A percentile compares a stretch with the other conserved stretches of the same genome.
Evolutionary conservation across 306 rosid genomes (phyloP).

Genomic region (Myrica gale): DNA sequence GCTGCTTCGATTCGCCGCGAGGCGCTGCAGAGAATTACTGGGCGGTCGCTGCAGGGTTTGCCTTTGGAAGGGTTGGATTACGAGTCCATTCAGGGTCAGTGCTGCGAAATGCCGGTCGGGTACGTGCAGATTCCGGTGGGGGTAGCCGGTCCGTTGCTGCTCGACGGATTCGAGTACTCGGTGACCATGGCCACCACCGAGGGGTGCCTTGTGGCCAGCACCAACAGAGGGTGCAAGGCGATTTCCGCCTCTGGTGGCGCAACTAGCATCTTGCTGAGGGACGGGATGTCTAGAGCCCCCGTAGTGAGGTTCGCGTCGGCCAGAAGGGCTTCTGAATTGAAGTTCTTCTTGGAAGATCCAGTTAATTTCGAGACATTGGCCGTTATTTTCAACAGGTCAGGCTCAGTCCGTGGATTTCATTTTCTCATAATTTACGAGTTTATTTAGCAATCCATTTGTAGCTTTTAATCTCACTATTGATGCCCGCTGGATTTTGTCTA

Average conservation of each 20-base stretch:
- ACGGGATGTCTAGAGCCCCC: slow-evolving; percentile 90
- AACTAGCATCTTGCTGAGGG: slow-evolving; percentile 49
- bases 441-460: neutral
- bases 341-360: slow-evolving; percentile 71
- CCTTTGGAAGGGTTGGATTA: slow-evolving; percentile 83
- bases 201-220: slow-evolving; percentile 85
- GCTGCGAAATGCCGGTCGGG: slow-evolving; percentile 97
- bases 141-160: slow-evolving; percentile 75
- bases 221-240: slow-evolving; percentile 88
- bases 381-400: slow-evolving; percentile 61
- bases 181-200: slow-evolving; percentile 94
- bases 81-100: slow-evolving; percentile 80
- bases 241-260: slow-evolving; percentile 75
- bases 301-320: slow-evolving; percentile 72
- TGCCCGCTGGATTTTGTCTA: neutral
- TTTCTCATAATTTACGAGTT: neutral
- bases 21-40: slow-evolving; percentile 59
- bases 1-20: slow-evolving; percentile 78
- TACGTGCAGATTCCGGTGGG: slow-evolving; percentile 90
- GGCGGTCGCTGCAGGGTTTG: slow-evolving; percentile 66
- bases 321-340: slow-evolving; percentile 69
- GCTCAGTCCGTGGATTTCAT: neutral
- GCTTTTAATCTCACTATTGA: neutral
- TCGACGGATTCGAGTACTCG: slow-evolving; percentile 61
- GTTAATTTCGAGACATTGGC: slow-evolving; percentile 55